Evolutionary conservation across 495 filamentous ascomycete genomes (phyloP), one percentile per base, ranked within the genome.

Genomic region (Glarea lozoyensis): DNA sequence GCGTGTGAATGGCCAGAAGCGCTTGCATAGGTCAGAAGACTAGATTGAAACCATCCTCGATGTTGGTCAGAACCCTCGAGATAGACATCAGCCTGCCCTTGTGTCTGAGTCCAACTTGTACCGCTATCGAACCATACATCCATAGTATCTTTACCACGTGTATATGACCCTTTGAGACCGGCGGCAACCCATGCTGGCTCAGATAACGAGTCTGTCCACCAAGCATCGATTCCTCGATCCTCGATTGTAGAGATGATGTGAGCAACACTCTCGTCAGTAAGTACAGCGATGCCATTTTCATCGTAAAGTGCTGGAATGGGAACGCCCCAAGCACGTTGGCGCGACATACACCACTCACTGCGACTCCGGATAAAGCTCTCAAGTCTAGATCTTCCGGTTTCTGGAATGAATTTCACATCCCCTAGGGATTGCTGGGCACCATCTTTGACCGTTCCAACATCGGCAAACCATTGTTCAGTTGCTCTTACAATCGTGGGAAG

Each of bases 61-160:
- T 96, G 90, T 55, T 99, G 92, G 59, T 99, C 92, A 2, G 78
- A 82, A 19, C 92, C 92, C 66, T 99, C 92, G 4, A 97, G 70
- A 55, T 94, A 97, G 22, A 96, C 71, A 58, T 97, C 89, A 1
- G 87, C 86, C 17, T 78, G 72, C 16, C 70, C 66, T 21, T 64
- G 61, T 46, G 56, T 62, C 40, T 78, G 70, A 0, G 87, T 81
- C 92, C 92, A 99, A 57, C 85, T 95, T 38, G 86, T 95, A 4
- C 92, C 92, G 50, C 90, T 96, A 60, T 99, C 92, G 54, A 97
- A 97, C 92, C 92, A 99, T 17, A 99, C 92, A 63, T 99, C 92
- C 92, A 99, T 97, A 0, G 92, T 99, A 51, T 99, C 93, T n/a
- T 66, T 82, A 15, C 92, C 90, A 42, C 92, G 81, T 46, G 72